A percentile compares a stretch with the other conserved stretches of the same genome.
phyloP scores from a whole-genome alignment of 2,329 filamentous ascomycete genomes.

The Exophiala aquamarina region DNA sequence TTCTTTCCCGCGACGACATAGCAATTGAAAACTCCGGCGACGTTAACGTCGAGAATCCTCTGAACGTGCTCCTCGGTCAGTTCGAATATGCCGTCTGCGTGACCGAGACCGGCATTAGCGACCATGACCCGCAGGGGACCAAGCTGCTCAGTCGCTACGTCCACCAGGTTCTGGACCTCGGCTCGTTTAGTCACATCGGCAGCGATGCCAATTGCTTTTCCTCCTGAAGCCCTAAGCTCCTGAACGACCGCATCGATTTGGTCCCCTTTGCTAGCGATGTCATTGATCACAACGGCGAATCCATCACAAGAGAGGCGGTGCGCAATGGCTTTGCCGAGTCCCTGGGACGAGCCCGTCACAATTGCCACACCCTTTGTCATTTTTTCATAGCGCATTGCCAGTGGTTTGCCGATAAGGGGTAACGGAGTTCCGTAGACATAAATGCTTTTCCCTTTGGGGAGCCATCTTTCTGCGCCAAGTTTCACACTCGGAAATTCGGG shows the following conservation, averaged over 20 bases:
- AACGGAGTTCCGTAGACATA: too few species aligned
- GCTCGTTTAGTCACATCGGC: constrained; percentile 54
- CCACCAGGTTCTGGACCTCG: constrained; percentile 54
- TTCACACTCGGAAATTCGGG: too few species aligned
- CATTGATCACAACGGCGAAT: constrained; percentile 65
- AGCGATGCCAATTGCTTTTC: constrained; percentile 60
- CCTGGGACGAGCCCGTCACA: constrained; percentile 40
- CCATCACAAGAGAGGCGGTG: constrained; percentile 64
- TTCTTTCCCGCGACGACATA: constrained; percentile 62
- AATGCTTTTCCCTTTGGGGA: too few species aligned
- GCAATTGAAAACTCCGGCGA: constrained; percentile 66
- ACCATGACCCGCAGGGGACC: constrained; percentile 54
- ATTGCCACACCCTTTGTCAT: constrained; percentile 30
- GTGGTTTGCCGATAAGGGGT: too few species aligned
- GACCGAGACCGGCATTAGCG: constrained; percentile 62
- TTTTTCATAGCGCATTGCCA: not conserved
- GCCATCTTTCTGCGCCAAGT: too few species aligned
- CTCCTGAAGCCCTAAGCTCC: constrained; percentile 59
- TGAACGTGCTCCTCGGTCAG: constrained; percentile 57
- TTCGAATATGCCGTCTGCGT: constrained; percentile 57
- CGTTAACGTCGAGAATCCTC: constrained; percentile 63
- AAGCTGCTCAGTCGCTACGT: constrained; percentile 50
- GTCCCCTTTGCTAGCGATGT: constrained; percentile 59
- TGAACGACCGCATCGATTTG: constrained; percentile 56
- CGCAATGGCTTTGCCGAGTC: constrained; percentile 46